phyloP scores from a whole-genome alignment of 176 grass and related monocot genomes.

The Oryza australiensis region DNA sequence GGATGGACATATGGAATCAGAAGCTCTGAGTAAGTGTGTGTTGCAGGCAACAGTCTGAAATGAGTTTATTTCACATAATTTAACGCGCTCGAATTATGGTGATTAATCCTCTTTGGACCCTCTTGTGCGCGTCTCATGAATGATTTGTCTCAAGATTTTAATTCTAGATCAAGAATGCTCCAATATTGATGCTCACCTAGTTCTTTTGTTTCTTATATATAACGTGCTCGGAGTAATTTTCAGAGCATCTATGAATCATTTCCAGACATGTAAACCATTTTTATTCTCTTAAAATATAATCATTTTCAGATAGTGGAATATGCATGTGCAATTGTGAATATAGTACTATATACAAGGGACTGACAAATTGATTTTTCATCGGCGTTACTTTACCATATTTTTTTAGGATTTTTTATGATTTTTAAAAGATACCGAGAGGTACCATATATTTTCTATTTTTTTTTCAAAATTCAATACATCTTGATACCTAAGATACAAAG shows the following conservation, averaged over 20 bases:
- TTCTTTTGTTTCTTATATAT: neutral
- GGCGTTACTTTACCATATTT: neutral
- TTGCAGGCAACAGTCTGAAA: neutral
- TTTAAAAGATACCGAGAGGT: too few relatives aligned
- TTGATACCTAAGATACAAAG: too few relatives aligned
- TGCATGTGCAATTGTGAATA: neutral
- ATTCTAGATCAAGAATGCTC: constrained; percentile 19
- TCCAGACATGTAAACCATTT: neutral
- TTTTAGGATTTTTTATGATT: too few relatives aligned
- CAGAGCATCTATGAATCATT: constrained; percentile 7
- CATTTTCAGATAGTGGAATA: neutral
- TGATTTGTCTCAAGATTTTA: constrained; percentile 8
- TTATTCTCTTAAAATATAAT: neutral
- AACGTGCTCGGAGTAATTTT: neutral
- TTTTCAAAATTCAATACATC: too few relatives aligned
- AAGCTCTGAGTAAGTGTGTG: neutral
- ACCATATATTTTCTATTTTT: too few relatives aligned
- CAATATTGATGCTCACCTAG: neutral
- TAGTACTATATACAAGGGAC: neutral
- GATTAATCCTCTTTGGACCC: constrained; percentile 11
- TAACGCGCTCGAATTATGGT: neutral
- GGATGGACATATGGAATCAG: neutral
- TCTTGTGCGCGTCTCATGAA: neutral
- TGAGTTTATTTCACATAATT: neutral
- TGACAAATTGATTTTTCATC: neutral